Conservation (phyloP, 257 asterid species). For the Solanum appendiculatum region DNA sequence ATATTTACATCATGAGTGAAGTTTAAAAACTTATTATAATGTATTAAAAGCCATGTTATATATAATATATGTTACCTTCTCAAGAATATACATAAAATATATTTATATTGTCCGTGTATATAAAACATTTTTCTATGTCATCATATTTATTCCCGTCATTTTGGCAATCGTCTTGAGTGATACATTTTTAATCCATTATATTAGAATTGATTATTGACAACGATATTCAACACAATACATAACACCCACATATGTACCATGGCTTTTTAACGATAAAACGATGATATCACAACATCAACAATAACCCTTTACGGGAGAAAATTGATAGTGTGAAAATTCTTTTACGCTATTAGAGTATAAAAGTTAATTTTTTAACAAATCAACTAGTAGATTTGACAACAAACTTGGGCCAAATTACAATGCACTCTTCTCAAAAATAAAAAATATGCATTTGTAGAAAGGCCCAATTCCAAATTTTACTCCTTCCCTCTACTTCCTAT, state of each 20-base stretch:
- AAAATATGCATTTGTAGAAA: background rate
- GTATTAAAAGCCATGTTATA: background rate
- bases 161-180: background rate
- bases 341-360: background rate
- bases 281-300: rapidly evolving
- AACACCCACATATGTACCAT: background rate
- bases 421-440: background rate
- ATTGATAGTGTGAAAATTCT: background rate
- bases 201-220: background rate
- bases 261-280: background rate
- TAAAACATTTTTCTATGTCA: background rate
- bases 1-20: background rate
- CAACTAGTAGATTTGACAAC: background rate
- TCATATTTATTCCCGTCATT: background rate
- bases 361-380: background rate
- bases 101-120: background rate
- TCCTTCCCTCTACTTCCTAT: background rate
- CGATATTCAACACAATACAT: background rate
- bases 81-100: background rate
- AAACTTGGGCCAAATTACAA: background rate
- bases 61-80: background rate
- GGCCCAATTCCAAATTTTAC: background rate
- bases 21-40: background rate
- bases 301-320: background rate
- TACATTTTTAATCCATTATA: background rate